phyloP scores from a whole-genome alignment of 2,329 filamentous ascomycete species.

The Penicillium sp. region DNA sequence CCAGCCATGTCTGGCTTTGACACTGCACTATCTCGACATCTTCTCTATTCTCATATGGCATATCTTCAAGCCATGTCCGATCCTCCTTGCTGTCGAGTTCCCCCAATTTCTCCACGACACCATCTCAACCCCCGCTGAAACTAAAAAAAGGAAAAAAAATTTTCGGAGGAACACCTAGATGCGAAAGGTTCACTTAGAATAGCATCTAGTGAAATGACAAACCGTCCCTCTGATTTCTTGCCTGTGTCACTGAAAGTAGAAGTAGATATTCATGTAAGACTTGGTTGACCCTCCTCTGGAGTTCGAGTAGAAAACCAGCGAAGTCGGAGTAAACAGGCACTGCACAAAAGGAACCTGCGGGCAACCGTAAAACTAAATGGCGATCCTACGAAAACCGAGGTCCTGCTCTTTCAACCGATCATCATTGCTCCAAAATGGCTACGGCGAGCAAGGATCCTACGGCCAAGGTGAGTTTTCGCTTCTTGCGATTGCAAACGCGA shows the following conservation, averaged over 20 bases:
- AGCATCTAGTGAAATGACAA: slow-evolving; percentile 36
- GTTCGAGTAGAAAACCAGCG: neutral
- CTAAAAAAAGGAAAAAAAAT: slow-evolving; percentile 23
- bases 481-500: neutral
- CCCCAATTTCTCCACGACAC: slow-evolving; percentile 2
- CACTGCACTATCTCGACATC: slow-evolving; percentile 5
- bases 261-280: neutral
- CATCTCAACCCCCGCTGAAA: slow-evolving; percentile 3
- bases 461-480: slow-evolving; percentile 36
- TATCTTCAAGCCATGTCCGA: neutral
- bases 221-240: slow-evolving; percentile 23
- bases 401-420: slow-evolving; percentile 14
- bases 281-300: neutral
- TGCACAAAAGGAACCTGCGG: slow-evolving; percentile 21
- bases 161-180: slow-evolving; percentile 30
- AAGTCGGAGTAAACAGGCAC: slow-evolving; percentile 9
- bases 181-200: slow-evolving; percentile 9
- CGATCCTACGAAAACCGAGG: slow-evolving; percentile 20
- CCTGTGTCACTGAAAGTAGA: neutral
- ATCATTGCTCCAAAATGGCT: slow-evolving; percentile 30
- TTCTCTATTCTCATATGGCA: slow-evolving; percentile 3
- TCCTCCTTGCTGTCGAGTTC: neutral
- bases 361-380: slow-evolving; percentile 15
- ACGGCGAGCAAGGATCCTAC: slow-evolving; percentile 38
- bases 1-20: neutral